Evolutionary conservation across 441 rosid species (phyloP), one percentile per base, ranked within the genome.

Genomic region (Syzygium malaccense): DNA sequence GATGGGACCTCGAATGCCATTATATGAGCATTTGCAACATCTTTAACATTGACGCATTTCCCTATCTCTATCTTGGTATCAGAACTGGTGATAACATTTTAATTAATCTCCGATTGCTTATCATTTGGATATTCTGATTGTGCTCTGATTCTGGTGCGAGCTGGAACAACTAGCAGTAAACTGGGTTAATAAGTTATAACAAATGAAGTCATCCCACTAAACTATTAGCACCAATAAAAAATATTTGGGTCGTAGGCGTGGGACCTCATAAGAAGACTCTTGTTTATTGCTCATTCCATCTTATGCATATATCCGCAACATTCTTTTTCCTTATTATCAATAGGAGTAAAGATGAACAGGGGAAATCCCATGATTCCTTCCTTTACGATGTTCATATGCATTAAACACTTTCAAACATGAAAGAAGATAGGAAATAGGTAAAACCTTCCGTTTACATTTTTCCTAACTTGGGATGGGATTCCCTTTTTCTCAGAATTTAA

Each of bases 1-100:
- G 97, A 94, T 55, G 97, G 94, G 90, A 91, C 83, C 89, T 97
- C 97, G 89, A 93, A 94, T 71, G 98, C 99, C 88, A 93, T 94
- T 85, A 97, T 94, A 87, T 97, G 98, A 15, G 97, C 98, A 91
- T 93, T 93, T 25, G 96, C 99, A 85, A 97, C 98, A 58, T 97
- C 96, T 90, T 93, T 96, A 8, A 97, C 98, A 86, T 95, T 94
- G 55, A 96, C 93, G 98, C 48, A 45, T 45, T 45, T 45, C 48
- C 48, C 48, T 45, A 7, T 45, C 48, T 45, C 48, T 45, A 45
- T 7, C 48, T 45, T 45, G 48, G 48, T 45, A 45, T 45, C 48
- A 45, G 48, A 45, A 45, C 48, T 45, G 48, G 48, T 45, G 48
- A 45, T 45, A 45, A 45, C 48, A 45, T 7, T 45, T 45, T 45